A percentile compares a stretch with the other conserved stretches of the same genome.
Conservation (phyloP, 352 stramenopile species). For the Phytophthora idaei region DNA sequence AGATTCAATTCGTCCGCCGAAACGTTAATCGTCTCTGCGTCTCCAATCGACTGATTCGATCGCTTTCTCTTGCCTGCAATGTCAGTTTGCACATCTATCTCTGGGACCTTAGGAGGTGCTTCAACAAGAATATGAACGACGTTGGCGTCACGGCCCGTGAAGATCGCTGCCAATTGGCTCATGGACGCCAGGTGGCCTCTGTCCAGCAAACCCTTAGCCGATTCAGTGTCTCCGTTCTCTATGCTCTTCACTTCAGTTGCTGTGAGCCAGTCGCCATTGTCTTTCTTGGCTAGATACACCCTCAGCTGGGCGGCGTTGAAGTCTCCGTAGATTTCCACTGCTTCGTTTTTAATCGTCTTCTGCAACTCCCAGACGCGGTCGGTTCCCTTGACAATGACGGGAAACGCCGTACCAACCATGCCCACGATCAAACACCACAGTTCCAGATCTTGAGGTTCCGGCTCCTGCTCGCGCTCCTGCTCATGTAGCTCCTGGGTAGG, state of each 20-base stretch:
- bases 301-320: conserved; percentile 31
- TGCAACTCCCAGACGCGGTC: conserved; percentile 35
- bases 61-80: conserved; percentile 32
- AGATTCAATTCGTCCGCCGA: conserved; percentile 6
- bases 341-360: conserved; percentile 36
- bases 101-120: conserved; percentile 8
- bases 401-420: conserved; percentile 35
- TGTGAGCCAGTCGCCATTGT: conserved; percentile 25
- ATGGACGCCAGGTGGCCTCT: conserved; percentile 30
- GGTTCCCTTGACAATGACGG: conserved; percentile 19
- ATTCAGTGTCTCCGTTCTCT: conserved; percentile 22
- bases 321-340: conserved; percentile 32
- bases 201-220: conserved; percentile 12
- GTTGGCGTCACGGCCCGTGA: conserved; percentile 10
- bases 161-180: conserved; percentile 24
- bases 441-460: conserved; percentile 21
- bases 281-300: conserved; percentile 28
- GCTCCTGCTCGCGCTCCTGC: conserved; percentile 10
- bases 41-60: conserved; percentile 14
- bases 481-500: conserved; percentile 7
- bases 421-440: conserved; percentile 37
- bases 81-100: conserved; percentile 16
- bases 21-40: conserved; percentile 14
- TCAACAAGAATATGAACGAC: conserved; percentile 26
- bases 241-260: conserved; percentile 18